Conservation (phyloP, 169 alveolate genomes). For the Eimeria maxima region DNA sequence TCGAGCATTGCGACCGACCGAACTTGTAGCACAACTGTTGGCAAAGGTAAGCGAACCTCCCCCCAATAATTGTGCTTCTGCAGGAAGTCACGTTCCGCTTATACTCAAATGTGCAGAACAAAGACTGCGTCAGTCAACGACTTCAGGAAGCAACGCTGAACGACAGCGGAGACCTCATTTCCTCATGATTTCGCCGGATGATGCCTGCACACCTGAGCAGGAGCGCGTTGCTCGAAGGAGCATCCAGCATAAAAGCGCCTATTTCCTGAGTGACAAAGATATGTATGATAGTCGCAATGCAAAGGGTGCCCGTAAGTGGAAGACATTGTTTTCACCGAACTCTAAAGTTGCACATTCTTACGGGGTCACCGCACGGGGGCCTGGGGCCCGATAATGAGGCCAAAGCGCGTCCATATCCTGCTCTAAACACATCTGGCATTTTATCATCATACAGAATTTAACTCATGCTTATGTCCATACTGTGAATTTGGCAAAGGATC, state of each 20-base stretch:
- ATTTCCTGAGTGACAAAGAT: background rate
- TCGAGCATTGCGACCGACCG: background rate
- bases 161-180: background rate
- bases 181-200: background rate
- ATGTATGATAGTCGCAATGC: background rate
- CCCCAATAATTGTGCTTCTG: background rate
- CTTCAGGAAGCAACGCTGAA: background rate
- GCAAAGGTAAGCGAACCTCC: background rate
- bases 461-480: background rate
- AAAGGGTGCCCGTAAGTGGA: background rate
- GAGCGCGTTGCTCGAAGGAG: background rate
- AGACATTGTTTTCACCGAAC: background rate
- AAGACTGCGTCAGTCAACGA: background rate
- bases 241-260: background rate
- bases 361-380: conserved; percentile 43
- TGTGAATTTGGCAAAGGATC: background rate
- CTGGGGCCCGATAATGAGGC: background rate
- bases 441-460: background rate
- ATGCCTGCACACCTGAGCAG: conserved; percentile 59
- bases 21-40: background rate
- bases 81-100: background rate
- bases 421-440: background rate
- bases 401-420: background rate
- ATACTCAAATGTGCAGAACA: background rate
- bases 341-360: background rate